Evolutionary conservation across 345 rosid species (phyloP).

Genomic region (Linum tenue): DNA sequence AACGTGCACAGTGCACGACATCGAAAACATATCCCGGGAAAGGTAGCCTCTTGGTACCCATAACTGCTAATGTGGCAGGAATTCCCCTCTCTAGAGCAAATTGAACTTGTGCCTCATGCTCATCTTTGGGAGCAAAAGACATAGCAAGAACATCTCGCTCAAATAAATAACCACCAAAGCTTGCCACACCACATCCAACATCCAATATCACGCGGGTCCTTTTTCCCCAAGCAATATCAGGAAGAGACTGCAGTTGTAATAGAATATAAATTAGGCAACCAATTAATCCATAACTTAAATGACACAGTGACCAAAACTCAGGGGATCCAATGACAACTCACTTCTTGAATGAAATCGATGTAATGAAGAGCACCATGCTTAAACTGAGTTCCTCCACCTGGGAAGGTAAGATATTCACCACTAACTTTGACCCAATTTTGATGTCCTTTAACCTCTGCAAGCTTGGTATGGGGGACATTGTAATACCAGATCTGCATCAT

Average conservation of each 20-base stretch:
- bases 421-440: slow-evolving; percentile 3
- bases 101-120: slow-evolving; percentile 4
- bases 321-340: not conserved
- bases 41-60: slow-evolving; percentile 6
- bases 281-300: not conserved
- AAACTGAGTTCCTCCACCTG: slow-evolving; percentile 6
- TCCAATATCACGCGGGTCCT: slow-evolving; percentile 4
- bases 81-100: slow-evolving; percentile 5
- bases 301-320: not conserved
- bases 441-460: slow-evolving; percentile 3
- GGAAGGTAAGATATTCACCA: slow-evolving; percentile 4
- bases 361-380: slow-evolving; percentile 5
- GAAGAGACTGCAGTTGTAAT: not conserved
- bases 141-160: slow-evolving; percentile 1
- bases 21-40: slow-evolving; percentile 1
- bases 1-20: slow-evolving; percentile 5
- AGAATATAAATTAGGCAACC: not conserved
- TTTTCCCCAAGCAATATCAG: slow-evolving; percentile 5
- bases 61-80: slow-evolving; percentile 2
- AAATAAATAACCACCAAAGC: slow-evolving; percentile 3
- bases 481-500: slow-evolving; percentile 1
- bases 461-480: slow-evolving; percentile 3
- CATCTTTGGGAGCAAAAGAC: slow-evolving; percentile 5
- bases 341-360: not conserved
- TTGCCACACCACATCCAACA: slow-evolving; percentile 5